These are phyloP conservation scores for Helichrysum umbraculigerum DNA, from an alignment of 129 eudicot genomes.

Conservation along the genomic window DNA sequence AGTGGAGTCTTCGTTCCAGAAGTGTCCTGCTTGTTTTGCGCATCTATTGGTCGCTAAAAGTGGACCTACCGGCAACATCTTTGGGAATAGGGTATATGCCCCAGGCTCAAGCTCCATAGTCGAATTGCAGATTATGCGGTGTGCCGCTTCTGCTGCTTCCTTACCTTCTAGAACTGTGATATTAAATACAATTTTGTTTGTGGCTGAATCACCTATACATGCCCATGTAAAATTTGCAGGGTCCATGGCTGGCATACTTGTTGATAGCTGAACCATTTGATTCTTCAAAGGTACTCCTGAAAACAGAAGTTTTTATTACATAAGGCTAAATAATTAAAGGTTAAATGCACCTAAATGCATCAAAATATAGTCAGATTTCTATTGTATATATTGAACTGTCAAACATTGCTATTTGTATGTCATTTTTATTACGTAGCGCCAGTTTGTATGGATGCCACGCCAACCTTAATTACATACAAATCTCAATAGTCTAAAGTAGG, in stretches of 20 bases:
- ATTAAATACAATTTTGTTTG: slow-evolving; percentile 26
- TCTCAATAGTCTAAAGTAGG: too few species aligned
- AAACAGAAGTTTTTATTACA: not conserved
- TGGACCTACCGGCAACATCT: slow-evolving; percentile 47
- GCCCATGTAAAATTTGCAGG: slow-evolving; percentile 41
- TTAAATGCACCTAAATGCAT: too few species aligned
- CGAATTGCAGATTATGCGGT: slow-evolving; percentile 47
- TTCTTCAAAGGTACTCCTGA: slow-evolving; percentile 41
- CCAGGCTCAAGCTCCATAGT: slow-evolving; percentile 43
- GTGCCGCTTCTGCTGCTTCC: slow-evolving; percentile 27
- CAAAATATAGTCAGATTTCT: too few species aligned
- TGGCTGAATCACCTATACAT: slow-evolving; percentile 27
- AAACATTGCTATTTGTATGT: too few species aligned
- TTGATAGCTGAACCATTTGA: slow-evolving; percentile 43
- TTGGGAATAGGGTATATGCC: slow-evolving; percentile 31
- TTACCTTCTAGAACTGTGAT: not conserved
- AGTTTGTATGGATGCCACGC: too few species aligned
- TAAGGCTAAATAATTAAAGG: not conserved
- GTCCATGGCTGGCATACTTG: slow-evolving; percentile 40
- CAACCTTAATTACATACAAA: too few species aligned
- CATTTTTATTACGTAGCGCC: too few species aligned
- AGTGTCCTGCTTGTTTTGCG: slow-evolving; percentile 36
- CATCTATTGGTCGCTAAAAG: slow-evolving; percentile 42
- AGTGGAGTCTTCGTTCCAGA: slow-evolving; percentile 52
- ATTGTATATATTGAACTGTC: too few species aligned